Evolutionary conservation across 2,329 filamentous ascomycete genomes (phyloP).

Genomic region (Teratosphaeria pseudoeucalypti): DNA sequence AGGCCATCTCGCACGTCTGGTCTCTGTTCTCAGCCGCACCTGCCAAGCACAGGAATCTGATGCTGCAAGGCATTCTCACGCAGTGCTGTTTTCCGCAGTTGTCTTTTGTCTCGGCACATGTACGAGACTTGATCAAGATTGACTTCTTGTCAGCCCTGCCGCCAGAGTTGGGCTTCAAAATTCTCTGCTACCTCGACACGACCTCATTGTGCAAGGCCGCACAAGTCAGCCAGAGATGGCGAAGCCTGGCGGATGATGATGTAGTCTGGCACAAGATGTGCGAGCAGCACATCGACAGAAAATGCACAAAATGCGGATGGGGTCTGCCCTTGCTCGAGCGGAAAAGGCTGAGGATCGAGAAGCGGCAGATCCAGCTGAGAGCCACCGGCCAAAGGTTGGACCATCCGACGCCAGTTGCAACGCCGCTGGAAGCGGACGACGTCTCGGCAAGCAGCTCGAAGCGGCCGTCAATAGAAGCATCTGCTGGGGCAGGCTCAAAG

Average conservation of each 20-base stretch:
- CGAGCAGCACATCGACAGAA: constrained; percentile 88
- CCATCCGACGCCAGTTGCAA: constrained; percentile 35
- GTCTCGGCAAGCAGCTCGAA: neutral
- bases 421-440: constrained; percentile 34
- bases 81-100: constrained; percentile 97
- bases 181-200: constrained; percentile 85
- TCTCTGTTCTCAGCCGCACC: constrained; percentile 94
- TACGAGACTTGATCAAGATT: constrained; percentile 92
- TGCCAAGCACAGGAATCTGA: constrained; percentile 84
- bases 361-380: constrained; percentile 67
- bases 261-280: constrained; percentile 98
- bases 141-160: constrained; percentile 88
- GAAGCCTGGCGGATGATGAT: constrained; percentile 85
- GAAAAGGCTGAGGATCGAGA: constrained; percentile 77
- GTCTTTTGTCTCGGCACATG: constrained; percentile 80
- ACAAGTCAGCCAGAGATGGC: constrained; percentile 84
- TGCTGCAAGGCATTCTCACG: constrained; percentile 90
- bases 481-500: constrained; percentile 9
- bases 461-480: neutral
- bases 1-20: constrained; percentile 96
- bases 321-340: constrained; percentile 81
- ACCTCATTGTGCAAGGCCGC: constrained; percentile 91
- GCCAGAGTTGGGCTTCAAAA: constrained; percentile 83
- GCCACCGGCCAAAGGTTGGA: constrained; percentile 40
- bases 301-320: constrained; percentile 93